phyloP scores from a whole-genome alignment of 2,329 filamentous ascomycete species.

The Cladorrhinum sp. region DNA sequence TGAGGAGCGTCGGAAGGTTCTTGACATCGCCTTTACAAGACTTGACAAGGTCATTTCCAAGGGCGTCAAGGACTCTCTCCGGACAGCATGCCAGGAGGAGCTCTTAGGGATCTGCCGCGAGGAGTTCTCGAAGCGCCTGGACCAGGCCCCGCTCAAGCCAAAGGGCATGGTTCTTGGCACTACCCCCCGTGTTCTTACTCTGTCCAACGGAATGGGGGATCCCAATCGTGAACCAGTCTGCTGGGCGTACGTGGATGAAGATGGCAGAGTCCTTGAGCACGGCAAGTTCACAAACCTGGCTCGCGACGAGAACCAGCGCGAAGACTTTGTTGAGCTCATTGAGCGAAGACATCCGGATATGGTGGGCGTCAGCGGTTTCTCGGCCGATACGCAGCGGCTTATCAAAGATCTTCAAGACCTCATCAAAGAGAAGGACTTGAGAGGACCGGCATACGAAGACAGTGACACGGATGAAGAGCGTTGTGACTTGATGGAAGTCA shows the following conservation, averaged over 20 bases:
- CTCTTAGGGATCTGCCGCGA: conserved; percentile 85
- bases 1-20: conserved; percentile 75
- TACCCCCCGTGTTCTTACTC: conserved; percentile 76
- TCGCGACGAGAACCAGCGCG: conserved; percentile 63
- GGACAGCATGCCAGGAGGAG: conserved; percentile 90
- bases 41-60: conserved; percentile 82
- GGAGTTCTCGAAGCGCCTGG: conserved; percentile 82
- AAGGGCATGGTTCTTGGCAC: conserved; percentile 89
- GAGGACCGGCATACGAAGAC: conserved; percentile 79
- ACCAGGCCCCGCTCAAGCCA: conserved; percentile 94
- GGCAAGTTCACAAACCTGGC: conserved; percentile 81
- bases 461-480: conserved; percentile 70
- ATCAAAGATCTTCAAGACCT: conserved; percentile 78
- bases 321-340: conserved; percentile 74
- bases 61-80: conserved; percentile 90
- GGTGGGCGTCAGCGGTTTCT: conserved; percentile 83
- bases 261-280: conserved; percentile 83
- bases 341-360: conserved; percentile 82
- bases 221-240: conserved; percentile 72
- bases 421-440: conserved; percentile 72
- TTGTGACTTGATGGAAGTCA: conserved; percentile 77
- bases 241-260: conserved; percentile 92
- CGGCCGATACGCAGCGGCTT: conserved; percentile 79
- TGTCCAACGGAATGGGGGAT: conserved; percentile 82
- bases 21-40: conserved; percentile 78